Percentiles rank a stretch among this genome's conserved stretches.
Evolutionary conservation across 768 basidiomycete genomes (phyloP).

Genomic region (Xerocomellus intermedius): DNA sequence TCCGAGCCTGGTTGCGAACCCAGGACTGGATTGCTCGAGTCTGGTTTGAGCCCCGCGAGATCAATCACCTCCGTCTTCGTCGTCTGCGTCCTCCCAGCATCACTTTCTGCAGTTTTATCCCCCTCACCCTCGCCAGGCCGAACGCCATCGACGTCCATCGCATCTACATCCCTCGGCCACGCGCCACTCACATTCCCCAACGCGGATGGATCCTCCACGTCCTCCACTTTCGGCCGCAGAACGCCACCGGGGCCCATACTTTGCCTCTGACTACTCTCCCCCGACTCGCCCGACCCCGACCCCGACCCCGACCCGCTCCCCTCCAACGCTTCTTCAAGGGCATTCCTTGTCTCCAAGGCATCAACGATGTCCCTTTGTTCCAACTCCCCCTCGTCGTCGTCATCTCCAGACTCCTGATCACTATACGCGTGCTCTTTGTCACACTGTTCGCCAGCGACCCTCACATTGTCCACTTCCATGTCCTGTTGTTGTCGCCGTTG

Average conservation of each 20-base stretch:
- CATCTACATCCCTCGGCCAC: conserved; percentile 21
- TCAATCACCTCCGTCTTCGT: conserved; percentile 28
- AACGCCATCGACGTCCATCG: conserved; percentile 37
- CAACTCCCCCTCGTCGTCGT: conserved; percentile 58
- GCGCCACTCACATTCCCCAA: conserved; percentile 26
- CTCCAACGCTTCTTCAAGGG: conserved; percentile 60
- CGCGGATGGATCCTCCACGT: conserved; percentile 55
- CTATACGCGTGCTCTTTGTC: conserved; percentile 26
- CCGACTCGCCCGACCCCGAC: conserved; percentile 31
- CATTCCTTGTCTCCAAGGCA: conserved; percentile 50
- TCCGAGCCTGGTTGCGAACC: conserved; percentile 40
- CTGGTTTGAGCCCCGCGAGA: conserved; percentile 47
- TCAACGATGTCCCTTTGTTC: conserved; percentile 57
- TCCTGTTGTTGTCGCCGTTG: conserved; percentile 35
- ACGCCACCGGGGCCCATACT: conserved; percentile 26
- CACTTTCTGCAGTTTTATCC: conserved; percentile 7
- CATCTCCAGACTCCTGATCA: conserved; percentile 48
- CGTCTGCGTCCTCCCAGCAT: conserved; percentile 18
- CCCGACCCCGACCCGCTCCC: conserved; percentile 27
- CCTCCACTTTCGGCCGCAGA: conserved; percentile 49
- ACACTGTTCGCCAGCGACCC: conserved; percentile 15
- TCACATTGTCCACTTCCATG: conserved; percentile 33
- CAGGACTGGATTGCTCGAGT: conserved; percentile 56
- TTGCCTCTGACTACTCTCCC: conserved; percentile 37
- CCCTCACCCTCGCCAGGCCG: conserved; percentile 28